Base-by-base conservation (phyloP, 1,139 yeast species). In the Lodderomyces orthopsilosis region DNA sequence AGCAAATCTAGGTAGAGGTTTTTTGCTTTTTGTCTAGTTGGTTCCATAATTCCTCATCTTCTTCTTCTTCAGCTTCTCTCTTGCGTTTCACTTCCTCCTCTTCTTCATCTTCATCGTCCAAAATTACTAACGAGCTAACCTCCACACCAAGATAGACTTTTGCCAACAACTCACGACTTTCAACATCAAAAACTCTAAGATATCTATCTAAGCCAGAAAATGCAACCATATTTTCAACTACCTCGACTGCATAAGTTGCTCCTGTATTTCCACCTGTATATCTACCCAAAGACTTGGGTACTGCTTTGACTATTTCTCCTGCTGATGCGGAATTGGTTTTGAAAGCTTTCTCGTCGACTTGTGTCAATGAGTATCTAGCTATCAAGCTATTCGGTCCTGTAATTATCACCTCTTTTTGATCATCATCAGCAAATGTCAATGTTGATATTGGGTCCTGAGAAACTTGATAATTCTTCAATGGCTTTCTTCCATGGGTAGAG, bases 141-240 rank as follows among this genome's bases (percentile, higher is more conserved):
- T 86, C 89, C 4, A 88, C 79, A 2, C 95, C 95, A 30, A 84
- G 58, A 55, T 79, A 91, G 10, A 88, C 85, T 57, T 88, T 89
- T 9, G 81, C 89, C 14, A 83, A 63, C 41, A 79, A 68, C 39
- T 78, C 77, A 42, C 95, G 70, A 0, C 79, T 62, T 2, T 64
- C 66, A 6, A 81, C 58, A 49, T 87, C 84, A 61, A 78, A 91
- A 2, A 87, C 87, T 45, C 97, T 75, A 35, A 89, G 72, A 59
- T 89, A 91, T 56, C 96, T 74, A 59, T 91, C 98, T 32, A 90
- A 73, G 0, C 96, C 96, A 35, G 95, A 96, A 21, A 89, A 74
- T 12, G 66, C 74, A 27, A 70, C 56, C 9, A 68, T 52, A 42
- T 61, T 62, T 34, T 60, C 56, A 13, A 49, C 50, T 9, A 59